Evolutionary conservation across 208 protist genomes (phyloP).

Genomic region (Endotrypanum monterogeii): DNA sequence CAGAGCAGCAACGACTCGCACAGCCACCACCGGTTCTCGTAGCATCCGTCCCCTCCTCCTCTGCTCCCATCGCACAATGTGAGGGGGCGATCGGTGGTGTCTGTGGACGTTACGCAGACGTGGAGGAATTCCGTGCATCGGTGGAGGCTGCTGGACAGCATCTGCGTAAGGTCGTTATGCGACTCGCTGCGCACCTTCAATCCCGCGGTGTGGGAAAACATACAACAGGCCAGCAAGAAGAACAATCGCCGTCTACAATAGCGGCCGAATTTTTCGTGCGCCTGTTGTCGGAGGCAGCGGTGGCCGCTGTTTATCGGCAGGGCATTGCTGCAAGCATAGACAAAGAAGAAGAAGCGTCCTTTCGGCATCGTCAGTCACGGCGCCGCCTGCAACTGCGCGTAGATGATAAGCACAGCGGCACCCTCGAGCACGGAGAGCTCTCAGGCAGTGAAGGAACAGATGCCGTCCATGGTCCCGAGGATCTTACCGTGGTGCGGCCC

Average conservation of each 20-base stretch:
- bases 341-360: constrained; percentile 32
- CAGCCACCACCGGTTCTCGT: constrained; percentile 13
- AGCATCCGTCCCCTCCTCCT: background rate
- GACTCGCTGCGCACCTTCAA: constrained; percentile 21
- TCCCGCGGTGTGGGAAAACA: background rate
- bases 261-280: constrained; percentile 27
- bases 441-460: background rate
- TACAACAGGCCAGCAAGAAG: background rate
- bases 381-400: constrained; percentile 18
- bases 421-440: background rate
- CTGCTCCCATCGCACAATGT: background rate
- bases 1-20: constrained; percentile 12
- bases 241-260: background rate
- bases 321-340: constrained; percentile 34
- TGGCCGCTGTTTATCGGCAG: constrained; percentile 48
- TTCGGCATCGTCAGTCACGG: constrained; percentile 9
- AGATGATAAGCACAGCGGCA: no score
- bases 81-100: constrained; percentile 1
- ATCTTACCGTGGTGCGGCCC: constrained; percentile 10
- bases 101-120: constrained; percentile 20
- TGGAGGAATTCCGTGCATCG: background rate
- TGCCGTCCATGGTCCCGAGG: background rate
- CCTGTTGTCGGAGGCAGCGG: constrained; percentile 42
- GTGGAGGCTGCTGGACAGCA: constrained; percentile 8
- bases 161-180: constrained; percentile 10